Percentiles rank a stretch among this genome's conserved stretches.
phyloP scores from a whole-genome alignment of 805 yeast genomes.

The Maudiozyma serrabonitensis region DNA sequence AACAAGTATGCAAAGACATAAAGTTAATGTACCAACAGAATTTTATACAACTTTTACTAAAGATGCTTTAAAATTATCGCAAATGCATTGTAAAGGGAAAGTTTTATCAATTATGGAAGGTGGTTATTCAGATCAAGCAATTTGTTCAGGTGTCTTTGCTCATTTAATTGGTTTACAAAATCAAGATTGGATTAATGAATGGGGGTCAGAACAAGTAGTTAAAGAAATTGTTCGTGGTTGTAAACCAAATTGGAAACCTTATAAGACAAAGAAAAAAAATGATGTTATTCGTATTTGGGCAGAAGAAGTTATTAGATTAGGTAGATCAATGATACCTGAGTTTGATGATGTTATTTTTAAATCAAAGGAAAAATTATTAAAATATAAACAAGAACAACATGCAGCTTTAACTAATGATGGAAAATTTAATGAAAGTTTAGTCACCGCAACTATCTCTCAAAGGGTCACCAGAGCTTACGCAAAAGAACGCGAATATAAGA shows the following conservation, averaged over 20 bases:
- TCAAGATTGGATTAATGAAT: constrained; percentile 47
- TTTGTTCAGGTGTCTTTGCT: constrained; percentile 68
- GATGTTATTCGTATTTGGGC: constrained; percentile 52
- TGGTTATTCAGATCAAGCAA: constrained; percentile 77
- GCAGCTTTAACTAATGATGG: neutral
- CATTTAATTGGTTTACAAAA: constrained; percentile 64
- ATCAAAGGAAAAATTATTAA: constrained; percentile 2
- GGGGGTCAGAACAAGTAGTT: constrained; percentile 56
- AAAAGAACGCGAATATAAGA: neutral
- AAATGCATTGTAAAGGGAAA: constrained; percentile 50
- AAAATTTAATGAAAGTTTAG: neutral
- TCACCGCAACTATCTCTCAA: constrained; percentile 11
- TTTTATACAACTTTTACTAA: constrained; percentile 64
- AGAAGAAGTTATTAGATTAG: constrained; percentile 51
- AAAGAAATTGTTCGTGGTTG: constrained; percentile 62
- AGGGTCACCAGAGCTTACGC: constrained; percentile 20
- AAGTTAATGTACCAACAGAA: constrained; percentile 70
- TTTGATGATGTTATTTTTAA: constrained; percentile 23
- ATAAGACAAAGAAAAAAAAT: constrained; percentile 39
- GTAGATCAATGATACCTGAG: constrained; percentile 52
- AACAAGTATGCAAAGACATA: constrained; percentile 78
- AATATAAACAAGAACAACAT: neutral
- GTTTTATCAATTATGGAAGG: constrained; percentile 70
- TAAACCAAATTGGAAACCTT: constrained; percentile 53
- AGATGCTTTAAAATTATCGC: constrained; percentile 63